A percentile compares a stretch with the other conserved stretches of the same genome.
Conservation (phyloP, 2,329 filamentous ascomycete species). For the Claviceps sp. region DNA sequence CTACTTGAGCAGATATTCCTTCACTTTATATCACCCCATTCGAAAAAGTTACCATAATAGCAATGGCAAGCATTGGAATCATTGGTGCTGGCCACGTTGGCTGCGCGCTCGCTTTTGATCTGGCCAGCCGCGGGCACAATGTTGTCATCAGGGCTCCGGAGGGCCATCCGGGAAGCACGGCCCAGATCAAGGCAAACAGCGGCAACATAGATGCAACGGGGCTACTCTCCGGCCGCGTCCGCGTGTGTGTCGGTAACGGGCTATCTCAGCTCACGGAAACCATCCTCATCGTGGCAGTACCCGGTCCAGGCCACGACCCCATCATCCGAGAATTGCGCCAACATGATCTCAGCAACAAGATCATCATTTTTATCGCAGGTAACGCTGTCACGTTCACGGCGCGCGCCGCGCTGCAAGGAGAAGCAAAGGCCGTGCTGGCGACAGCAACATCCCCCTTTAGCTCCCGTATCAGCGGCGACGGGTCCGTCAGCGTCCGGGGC, state of each 20-base stretch:
- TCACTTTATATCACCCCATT: neutral
- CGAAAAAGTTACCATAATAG: neutral
- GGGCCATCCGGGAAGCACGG: slow-evolving; percentile 2
- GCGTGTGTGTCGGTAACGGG: neutral
- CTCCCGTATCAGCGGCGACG: slow-evolving; percentile 5
- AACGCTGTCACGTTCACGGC: neutral
- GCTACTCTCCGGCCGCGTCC: neutral
- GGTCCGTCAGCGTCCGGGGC: slow-evolving; percentile 4
- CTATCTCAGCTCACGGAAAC: neutral
- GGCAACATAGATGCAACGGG: neutral
- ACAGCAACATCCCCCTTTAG: slow-evolving; percentile 6
- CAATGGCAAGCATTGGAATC: slow-evolving; percentile 3
- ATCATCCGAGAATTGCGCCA: neutral
- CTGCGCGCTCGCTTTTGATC: slow-evolving; percentile 7
- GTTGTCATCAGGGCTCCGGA: slow-evolving; percentile 2
- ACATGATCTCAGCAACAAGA: neutral
- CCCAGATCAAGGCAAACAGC: neutral
- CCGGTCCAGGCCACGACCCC: neutral
- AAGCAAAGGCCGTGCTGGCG: slow-evolving; percentile 2
- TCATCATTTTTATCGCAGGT: neutral
- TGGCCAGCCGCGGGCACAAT: slow-evolving; percentile 2
- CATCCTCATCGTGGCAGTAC: neutral
- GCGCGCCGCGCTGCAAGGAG: neutral
- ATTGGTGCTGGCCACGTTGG: slow-evolving; percentile 8
- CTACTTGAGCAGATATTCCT: too few species aligned